Evolutionary conservation across 345 rosid species (phyloP).

Genomic region (Eucalyptus marginata): DNA sequence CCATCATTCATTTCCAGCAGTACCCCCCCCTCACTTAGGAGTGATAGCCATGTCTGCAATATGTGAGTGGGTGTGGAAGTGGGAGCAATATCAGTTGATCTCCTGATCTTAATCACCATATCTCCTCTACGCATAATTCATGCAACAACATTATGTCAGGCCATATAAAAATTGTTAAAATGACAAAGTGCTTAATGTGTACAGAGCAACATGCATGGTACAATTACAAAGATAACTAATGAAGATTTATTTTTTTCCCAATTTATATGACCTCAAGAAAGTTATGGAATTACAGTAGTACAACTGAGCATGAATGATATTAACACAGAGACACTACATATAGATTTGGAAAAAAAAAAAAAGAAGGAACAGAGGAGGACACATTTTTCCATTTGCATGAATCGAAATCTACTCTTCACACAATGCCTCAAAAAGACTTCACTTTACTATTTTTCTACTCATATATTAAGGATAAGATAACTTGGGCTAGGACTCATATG

Average conservation of each 20-base stretch:
- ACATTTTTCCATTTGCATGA: neutral
- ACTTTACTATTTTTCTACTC: neutral
- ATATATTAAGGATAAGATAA: neutral
- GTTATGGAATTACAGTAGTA: neutral
- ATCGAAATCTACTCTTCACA: neutral
- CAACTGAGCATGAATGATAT: neutral
- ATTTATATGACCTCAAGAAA: neutral
- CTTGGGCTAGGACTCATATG: neutral
- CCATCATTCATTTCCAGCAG: neutral
- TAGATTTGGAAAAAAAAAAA: neutral
- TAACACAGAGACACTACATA: neutral
- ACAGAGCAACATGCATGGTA: neutral
- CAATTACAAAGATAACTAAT: neutral
- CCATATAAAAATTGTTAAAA: neutral
- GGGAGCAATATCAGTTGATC: neutral
- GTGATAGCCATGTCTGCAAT: neutral
- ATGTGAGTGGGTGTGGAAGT: neutral
- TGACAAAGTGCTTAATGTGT: neutral
- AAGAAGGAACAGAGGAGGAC: neutral
- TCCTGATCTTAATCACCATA: neutral
- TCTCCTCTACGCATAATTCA: neutral
- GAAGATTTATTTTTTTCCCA: neutral
- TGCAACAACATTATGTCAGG: neutral
- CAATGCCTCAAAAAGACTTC: neutral
- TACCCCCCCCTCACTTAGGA: neutral